These are phyloP conservation scores for Dryadomyces quercus-mongolicae DNA, from an alignment of 2,329 filamentous ascomycete species.

Conservation along the genomic window DNA sequence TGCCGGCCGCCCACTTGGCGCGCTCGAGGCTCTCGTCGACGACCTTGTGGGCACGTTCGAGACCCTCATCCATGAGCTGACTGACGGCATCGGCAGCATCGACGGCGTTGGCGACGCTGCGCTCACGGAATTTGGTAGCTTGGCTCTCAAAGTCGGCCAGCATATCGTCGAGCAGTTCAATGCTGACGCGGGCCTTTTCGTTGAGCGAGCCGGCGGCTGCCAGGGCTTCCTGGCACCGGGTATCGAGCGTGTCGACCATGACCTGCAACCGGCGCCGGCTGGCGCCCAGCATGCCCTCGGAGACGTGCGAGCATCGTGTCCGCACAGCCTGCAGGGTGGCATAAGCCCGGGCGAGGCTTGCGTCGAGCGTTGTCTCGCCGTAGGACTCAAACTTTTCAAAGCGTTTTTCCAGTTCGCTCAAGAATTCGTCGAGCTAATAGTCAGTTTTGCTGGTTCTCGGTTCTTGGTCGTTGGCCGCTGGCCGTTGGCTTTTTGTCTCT, in stretches of 20 bases:
- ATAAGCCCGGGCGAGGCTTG: constrained; percentile 74
- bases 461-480: too few species aligned
- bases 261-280: constrained; percentile 74
- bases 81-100: constrained; percentile 56
- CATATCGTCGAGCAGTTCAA: constrained; percentile 76
- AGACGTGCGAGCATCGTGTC: constrained; percentile 77
- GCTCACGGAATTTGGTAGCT: constrained; percentile 67
- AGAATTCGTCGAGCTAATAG: constrained; percentile 59
- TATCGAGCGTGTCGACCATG: constrained; percentile 85
- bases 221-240: constrained; percentile 75
- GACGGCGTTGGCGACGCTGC: constrained; percentile 54
- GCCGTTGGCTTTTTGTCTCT: not conserved
- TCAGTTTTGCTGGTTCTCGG: too few species aligned
- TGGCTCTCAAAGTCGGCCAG: constrained; percentile 74
- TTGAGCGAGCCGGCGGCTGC: constrained; percentile 76
- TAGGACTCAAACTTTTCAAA: constrained; percentile 84
- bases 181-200: constrained; percentile 80
- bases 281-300: constrained; percentile 78
- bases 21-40: constrained; percentile 72
- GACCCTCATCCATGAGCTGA: constrained; percentile 62
- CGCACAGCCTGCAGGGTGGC: constrained; percentile 76
- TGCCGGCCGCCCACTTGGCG: constrained; percentile 70
- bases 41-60: constrained; percentile 62
- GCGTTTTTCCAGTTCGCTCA: constrained; percentile 75
- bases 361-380: constrained; percentile 70